Base-by-base conservation (phyloP, 345 rosid species). In the Salix dunnii region DNA sequence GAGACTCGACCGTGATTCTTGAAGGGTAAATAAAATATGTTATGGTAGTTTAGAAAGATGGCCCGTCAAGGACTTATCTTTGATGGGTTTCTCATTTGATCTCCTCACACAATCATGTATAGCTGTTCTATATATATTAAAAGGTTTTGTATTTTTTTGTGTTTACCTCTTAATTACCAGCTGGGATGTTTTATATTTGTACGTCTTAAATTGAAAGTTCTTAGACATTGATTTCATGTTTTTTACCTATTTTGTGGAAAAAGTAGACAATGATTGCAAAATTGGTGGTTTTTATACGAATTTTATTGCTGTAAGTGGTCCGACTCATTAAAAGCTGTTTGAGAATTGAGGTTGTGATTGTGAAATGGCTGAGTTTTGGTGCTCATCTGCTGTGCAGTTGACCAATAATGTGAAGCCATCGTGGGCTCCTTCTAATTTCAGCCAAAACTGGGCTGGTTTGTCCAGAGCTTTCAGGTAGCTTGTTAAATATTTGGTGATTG, bases 381-480 rank as follows among this genome's bases (percentile, higher is more conserved):
- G 6, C 23, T 35, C 21, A 12, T 13, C 75, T 49, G 23, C 70
- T 73, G 6, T 79, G 80, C 93, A 93, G 99, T 66, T 93, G 42
- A 76, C 85, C 14, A 82, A 80, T 65, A 85, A 73, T 71, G 87
- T 79, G 76, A 91, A 89, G 77, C 25, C 90, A n/a, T 83, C 97
- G 1, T 68, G 82, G 85, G 53, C 81, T 5, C 21, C 84, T 33
- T 83, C 88, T 64, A 80, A 74, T 72, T 21, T 83, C 0, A 90
- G 90, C 33, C 85, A 80, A 38, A 86, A 83, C 36, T 80, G 80
- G 90, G 85, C 89, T 36, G 85, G 85, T 74, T 78, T 88, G 71
- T 72, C 89, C 2, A 88, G 99, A 86, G 85, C 92, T 61, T 95
- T 91, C 88, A 90, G 99, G 99, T 93, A 89, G 43, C 28, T 25